Conservation (phyloP, 208 protist species). For the Crithidia thermophila region DNA sequence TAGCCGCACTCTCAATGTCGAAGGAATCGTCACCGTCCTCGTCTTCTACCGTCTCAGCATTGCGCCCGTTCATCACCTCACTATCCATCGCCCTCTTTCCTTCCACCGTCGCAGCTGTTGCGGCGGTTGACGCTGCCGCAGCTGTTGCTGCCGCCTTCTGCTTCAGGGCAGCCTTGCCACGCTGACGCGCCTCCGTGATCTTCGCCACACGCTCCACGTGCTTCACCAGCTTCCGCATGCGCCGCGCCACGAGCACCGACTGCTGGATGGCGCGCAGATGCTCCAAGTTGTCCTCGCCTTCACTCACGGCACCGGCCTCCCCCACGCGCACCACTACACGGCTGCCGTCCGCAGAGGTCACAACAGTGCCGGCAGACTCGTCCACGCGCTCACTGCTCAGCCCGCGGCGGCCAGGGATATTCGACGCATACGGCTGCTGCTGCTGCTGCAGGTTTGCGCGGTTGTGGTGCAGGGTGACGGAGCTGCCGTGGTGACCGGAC, state of each 20-base stretch:
- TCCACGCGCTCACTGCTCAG: constrained; percentile 3
- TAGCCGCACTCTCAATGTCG: constrained; percentile 12
- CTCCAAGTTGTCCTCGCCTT: constrained; percentile 7
- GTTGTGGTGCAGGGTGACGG: constrained; percentile 7
- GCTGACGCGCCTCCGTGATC: constrained; percentile 51
- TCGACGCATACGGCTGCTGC: background rate
- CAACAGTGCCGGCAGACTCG: no score
- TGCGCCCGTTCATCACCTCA: background rate
- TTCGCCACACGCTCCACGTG: constrained; percentile 76
- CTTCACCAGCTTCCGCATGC: constrained; percentile 82
- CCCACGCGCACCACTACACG: constrained; percentile 15
- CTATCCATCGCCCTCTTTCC: background rate
- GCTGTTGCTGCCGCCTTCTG: constrained; percentile 17
- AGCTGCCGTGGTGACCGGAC: constrained; percentile 21
- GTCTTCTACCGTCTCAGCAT: background rate
- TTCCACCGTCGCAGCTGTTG: background rate
- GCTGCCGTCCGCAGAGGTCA: constrained; percentile 1
- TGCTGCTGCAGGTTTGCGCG: background rate
- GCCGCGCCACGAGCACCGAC: constrained; percentile 78
- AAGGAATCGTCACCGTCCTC: constrained; percentile 3
- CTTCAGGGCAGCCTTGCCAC: constrained; percentile 27
- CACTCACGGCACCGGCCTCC: background rate
- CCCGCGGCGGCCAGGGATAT: constrained; percentile 1
- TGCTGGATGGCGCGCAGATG: constrained; percentile 63
- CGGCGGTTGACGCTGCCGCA: constrained; percentile 9